These are phyloP conservation scores for Penicillium capsulatum DNA, from an alignment of 2,329 filamentous ascomycete genomes.

Conservation along the genomic window DNA sequence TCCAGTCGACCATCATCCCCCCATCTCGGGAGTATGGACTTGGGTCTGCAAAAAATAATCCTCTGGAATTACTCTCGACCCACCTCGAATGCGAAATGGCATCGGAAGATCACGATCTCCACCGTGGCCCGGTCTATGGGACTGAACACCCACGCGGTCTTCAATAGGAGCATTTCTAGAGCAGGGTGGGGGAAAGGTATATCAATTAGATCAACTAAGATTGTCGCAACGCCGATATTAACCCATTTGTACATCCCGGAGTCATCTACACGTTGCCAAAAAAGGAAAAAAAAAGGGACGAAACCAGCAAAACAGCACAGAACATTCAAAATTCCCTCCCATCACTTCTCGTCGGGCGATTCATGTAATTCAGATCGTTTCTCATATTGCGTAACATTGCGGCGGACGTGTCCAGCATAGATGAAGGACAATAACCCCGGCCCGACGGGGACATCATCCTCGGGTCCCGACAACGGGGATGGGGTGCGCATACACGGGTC, in stretches of 20 bases:
- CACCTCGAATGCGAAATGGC: too few relatives aligned
- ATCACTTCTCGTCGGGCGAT: slow-evolving; percentile 28
- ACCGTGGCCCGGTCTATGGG: too few relatives aligned
- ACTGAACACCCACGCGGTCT: too few relatives aligned
- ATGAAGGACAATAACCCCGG: slow-evolving; percentile 17
- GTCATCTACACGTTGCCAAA: background rate
- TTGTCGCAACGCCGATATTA: background rate
- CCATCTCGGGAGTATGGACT: too few relatives aligned
- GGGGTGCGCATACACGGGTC: slow-evolving; percentile 11
- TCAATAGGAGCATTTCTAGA: too few relatives aligned
- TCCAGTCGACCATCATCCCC: too few relatives aligned
- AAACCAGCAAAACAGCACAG: slow-evolving; percentile 7
- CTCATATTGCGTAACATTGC: slow-evolving; percentile 22
- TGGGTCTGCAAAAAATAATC: too few relatives aligned
- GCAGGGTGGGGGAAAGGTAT: too few relatives aligned
- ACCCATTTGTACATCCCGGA: background rate
- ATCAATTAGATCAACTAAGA: too few relatives aligned
- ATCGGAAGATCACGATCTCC: too few relatives aligned
- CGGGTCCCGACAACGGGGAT: slow-evolving; percentile 9
- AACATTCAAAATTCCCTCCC: background rate
- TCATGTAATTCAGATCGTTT: slow-evolving; percentile 28
- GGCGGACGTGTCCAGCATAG: slow-evolving; percentile 20
- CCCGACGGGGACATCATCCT: background rate
- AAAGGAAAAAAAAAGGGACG: background rate
- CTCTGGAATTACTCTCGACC: too few relatives aligned